Base-by-base conservation (phyloP, 1,284 basidiomycete species). In the Cryptococcus deneoformans region DNA sequence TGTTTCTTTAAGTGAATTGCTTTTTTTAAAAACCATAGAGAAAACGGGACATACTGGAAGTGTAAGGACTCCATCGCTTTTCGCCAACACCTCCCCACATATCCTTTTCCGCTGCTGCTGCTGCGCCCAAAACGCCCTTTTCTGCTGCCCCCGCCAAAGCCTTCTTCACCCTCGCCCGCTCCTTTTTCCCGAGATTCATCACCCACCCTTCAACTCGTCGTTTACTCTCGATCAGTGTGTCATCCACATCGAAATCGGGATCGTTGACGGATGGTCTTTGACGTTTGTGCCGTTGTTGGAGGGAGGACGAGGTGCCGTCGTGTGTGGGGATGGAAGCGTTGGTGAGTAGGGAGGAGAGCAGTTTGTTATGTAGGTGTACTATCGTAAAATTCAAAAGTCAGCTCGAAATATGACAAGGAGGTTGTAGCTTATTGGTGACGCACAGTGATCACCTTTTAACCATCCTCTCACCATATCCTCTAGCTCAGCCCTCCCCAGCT, bases 321-420 rank as follows among this genome's bases (percentile, higher is more conserved):
- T 66, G 51, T n/a, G 66, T 56, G 1, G 71, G 70, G 12, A 67
- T 62, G 1, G 70, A 65, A 11, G 77, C 73, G 57, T 76, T 76
- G 60, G 75, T 68, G 35, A 78, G 62, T 14, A 78, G 64, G 1
- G 71, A 71, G 20, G 66, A 56, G 43, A 78, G 64, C 24, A 78
- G 69, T 36, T 69, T 67, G 57, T 78, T 76, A 51, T 78, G 77
- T 46, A 78, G 61, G 11, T 61, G 57, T 35, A 76, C 77, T 78
- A 40, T 38, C 24, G 29, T 29, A 29, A 29, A 29, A 29, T 29
- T 29, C 29, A 29, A 29, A 29, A 29, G 29, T 29, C 29, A 29
- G 29, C 5, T 29, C 29, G 29, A 29, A 29, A 29, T 29, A 29
- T 29, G 29, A 29, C 29, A 29, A 29, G 29, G 29, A 29, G 29